These are phyloP conservation scores for Euphorbia celastroides DNA, from an alignment of 441 rosid species.

Conservation along the genomic window DNA sequence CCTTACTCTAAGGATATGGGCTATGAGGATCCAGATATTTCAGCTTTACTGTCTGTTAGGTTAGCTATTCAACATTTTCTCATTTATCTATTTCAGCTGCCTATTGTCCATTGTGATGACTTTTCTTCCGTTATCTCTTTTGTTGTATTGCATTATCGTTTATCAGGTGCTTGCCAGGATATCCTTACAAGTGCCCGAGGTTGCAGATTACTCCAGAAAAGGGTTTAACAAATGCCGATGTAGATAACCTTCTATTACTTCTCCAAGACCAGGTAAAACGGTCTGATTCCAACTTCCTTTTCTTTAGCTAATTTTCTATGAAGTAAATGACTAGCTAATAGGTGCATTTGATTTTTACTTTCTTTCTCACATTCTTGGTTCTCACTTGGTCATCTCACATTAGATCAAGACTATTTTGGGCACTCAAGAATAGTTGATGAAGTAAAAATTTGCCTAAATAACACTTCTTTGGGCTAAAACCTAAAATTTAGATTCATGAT, in stretches of 20 bases:
- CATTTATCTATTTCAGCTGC: slow-evolving; percentile 5
- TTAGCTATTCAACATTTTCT: slow-evolving; percentile 20
- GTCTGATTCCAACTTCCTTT: neutral
- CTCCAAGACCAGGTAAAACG: slow-evolving; percentile 84
- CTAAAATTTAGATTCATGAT: slow-evolving; percentile 1
- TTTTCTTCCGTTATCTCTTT: too few species aligned
- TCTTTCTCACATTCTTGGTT: neutral
- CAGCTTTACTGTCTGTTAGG: slow-evolving; percentile 83
- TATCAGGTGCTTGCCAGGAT: slow-evolving; percentile 86
- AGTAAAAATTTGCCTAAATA: neutral
- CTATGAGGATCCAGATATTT: slow-evolving; percentile 72
- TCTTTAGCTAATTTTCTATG: neutral
- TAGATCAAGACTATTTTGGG: neutral
- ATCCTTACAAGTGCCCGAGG: slow-evolving; percentile 93
- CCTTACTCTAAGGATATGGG: slow-evolving; percentile 95
- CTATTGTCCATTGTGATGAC: slow-evolving; percentile 13
- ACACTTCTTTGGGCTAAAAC: neutral
- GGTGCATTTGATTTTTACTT: neutral
- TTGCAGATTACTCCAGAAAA: slow-evolving; percentile 75
- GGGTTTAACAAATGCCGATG: slow-evolving; percentile 66
- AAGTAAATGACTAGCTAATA: neutral
- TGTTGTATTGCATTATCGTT: too few species aligned
- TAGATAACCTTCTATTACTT: slow-evolving; percentile 70
- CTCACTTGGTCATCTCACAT: neutral
- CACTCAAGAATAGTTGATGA: neutral